These are phyloP conservation scores for Gossypium herbaceum DNA, from an alignment of 345 rosid genomes.

Conservation along the genomic window DNA sequence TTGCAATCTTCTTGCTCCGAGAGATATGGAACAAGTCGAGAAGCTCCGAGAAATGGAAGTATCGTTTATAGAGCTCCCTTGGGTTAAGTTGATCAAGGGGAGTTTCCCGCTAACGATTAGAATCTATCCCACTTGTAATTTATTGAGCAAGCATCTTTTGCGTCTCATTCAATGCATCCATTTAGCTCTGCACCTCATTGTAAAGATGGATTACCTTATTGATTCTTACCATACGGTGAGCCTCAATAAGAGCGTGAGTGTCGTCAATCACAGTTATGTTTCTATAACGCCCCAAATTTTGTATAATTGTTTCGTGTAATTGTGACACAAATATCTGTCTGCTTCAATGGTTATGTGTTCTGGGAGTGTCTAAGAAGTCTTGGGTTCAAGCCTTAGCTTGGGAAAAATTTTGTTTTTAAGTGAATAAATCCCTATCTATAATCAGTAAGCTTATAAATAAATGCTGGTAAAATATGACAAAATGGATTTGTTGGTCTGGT, in stretches of 20 bases:
- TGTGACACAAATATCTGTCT: no score
- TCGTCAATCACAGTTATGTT: background rate
- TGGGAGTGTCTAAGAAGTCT: no score
- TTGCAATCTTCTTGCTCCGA: background rate
- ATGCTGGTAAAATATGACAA: no score
- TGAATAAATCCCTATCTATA: no score
- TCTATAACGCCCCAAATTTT: no score
- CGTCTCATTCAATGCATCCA: slow-evolving; percentile 20
- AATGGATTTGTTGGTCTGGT: no score
- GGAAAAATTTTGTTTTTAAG: no score
- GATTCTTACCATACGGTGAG: slow-evolving; percentile 20
- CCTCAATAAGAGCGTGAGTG: slow-evolving; percentile 28
- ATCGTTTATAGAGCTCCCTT: background rate
- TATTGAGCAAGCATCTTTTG: background rate
- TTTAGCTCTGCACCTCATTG: background rate
- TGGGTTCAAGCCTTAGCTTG: no score
- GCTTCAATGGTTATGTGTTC: no score
- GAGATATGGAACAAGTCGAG: background rate
- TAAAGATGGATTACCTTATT: slow-evolving; percentile 12
- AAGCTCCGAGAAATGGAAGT: background rate
- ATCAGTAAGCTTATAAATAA: no score
- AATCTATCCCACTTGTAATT: background rate
- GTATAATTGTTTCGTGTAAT: no score
- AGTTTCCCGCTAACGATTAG: slow-evolving; percentile 24
- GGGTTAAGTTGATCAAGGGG: slow-evolving; percentile 17